Conservation (phyloP, 805 yeast species). For the Kodamaea kakaduensis region DNA sequence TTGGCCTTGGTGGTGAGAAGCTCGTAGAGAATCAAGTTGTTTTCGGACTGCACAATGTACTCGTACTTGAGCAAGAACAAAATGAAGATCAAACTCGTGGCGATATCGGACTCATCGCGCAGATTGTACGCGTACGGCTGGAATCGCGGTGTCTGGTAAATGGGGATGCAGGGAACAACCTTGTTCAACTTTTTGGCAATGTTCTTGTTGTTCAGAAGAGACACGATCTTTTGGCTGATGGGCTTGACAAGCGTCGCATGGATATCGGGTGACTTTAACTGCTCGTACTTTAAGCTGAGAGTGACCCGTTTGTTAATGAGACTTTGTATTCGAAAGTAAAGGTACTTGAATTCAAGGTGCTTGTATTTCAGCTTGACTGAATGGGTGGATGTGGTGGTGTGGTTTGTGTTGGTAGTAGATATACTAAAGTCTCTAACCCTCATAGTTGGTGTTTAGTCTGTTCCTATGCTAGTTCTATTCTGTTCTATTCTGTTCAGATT, state of each 20-base stretch:
- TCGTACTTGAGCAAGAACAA: slow-evolving; percentile 35
- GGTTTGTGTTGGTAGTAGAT: slow-evolving; percentile 4
- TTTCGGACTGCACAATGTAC: slow-evolving; percentile 36
- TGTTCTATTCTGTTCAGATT: too few relatives aligned
- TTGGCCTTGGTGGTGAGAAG: slow-evolving; percentile 43
- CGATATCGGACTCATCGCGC: slow-evolving; percentile 7
- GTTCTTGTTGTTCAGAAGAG: slow-evolving; percentile 35
- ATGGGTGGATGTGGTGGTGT: slow-evolving; percentile 1
- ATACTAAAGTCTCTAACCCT: slow-evolving; percentile 9
- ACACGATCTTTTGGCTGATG: slow-evolving; percentile 35
- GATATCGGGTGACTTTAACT: slow-evolving; percentile 48
- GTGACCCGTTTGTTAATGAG: slow-evolving; percentile 40
- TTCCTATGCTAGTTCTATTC: too few relatives aligned
- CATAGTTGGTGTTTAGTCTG: too few relatives aligned
- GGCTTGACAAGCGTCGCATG: slow-evolving; percentile 47
- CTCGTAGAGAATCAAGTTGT: slow-evolving; percentile 35
- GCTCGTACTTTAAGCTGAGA: slow-evolving; percentile 47
- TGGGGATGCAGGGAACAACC: slow-evolving; percentile 26
- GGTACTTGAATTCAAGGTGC: slow-evolving; percentile 34
- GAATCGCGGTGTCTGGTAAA: slow-evolving; percentile 17
- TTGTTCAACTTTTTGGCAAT: slow-evolving; percentile 31
- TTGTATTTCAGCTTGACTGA: slow-evolving; percentile 17
- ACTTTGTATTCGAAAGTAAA: slow-evolving; percentile 39
- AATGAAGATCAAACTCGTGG: slow-evolving; percentile 27
- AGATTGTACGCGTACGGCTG: slow-evolving; percentile 14